Evolutionary conservation across 2,329 filamentous ascomycete species (phyloP).

Genomic region (Trichoderma polysporum): DNA sequence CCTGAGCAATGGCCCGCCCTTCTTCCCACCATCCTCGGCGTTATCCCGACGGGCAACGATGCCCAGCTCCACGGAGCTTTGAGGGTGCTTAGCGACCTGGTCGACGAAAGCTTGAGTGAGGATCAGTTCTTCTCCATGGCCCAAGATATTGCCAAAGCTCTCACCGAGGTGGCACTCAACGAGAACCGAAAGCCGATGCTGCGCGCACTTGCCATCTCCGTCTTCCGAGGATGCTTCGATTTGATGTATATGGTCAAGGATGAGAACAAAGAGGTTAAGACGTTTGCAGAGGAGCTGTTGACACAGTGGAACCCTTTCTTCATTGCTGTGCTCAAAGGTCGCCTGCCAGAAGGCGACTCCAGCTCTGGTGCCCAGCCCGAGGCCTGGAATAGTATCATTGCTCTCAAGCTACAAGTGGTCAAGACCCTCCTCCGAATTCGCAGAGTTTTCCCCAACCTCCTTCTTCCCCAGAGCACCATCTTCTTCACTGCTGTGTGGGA

Average conservation of each 20-base stretch:
- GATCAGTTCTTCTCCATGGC: slow-evolving; percentile 93
- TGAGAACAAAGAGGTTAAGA: slow-evolving; percentile 79
- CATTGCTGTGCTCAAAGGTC: slow-evolving; percentile 70
- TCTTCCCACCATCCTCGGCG: slow-evolving; percentile 73
- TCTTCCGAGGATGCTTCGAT: slow-evolving; percentile 90
- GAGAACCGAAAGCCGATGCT: slow-evolving; percentile 71
- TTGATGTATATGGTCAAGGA: slow-evolving; percentile 96
- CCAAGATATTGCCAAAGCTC: slow-evolving; percentile 75
- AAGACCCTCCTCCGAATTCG: slow-evolving; percentile 91
- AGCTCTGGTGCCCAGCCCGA: slow-evolving; percentile 55
- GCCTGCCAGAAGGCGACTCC: slow-evolving; percentile 63
- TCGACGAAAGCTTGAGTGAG: slow-evolving; percentile 91
- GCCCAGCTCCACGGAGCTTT: slow-evolving; percentile 84
- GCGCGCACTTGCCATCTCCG: slow-evolving; percentile 81
- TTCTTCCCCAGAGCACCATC: slow-evolving; percentile 77
- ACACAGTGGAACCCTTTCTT: slow-evolving; percentile 89
- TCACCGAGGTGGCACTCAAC: slow-evolving; percentile 80
- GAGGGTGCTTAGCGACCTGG: slow-evolving; percentile 81
- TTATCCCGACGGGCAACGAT: slow-evolving; percentile 75
- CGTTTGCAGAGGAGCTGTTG: slow-evolving; percentile 84
- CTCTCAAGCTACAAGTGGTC: slow-evolving; percentile 89
- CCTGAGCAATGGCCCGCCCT: slow-evolving; percentile 93
- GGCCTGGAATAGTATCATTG: slow-evolving; percentile 76
- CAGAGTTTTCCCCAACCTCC: slow-evolving; percentile 74
- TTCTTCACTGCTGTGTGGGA: slow-evolving; percentile 90